A percentile compares a stretch with the other conserved stretches of the same genome.
These are phyloP conservation scores for Claviceps monticola DNA, from an alignment of 2,329 filamentous ascomycete species.

Conservation along the genomic window DNA sequence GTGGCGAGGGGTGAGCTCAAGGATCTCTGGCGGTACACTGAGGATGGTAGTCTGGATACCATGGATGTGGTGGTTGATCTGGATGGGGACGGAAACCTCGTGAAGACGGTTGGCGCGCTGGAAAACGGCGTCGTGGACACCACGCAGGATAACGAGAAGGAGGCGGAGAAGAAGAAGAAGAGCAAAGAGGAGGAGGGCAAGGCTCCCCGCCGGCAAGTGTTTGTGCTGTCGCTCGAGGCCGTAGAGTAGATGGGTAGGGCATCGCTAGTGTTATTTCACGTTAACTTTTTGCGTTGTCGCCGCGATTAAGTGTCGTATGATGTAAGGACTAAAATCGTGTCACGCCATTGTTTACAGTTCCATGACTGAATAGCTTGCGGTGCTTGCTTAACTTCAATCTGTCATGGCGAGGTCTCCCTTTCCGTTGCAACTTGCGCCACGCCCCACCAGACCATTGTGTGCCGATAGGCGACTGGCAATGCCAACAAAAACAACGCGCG, in stretches of 20 bases:
- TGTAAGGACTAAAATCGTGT: no score
- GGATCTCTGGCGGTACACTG: conserved; percentile 71
- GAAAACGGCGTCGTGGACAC: conserved; percentile 24
- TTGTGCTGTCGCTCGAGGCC: conserved; percentile 21
- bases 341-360: no score
- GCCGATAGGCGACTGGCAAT: no score
- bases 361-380: no score
- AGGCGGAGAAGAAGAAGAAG: not conserved
- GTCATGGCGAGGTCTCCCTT: no score
- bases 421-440: no score
- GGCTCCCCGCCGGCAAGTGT: conserved; percentile 15
- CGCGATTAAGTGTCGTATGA: no score
- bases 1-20: conserved; percentile 54
- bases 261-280: no score
- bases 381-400: no score
- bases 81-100: conserved; percentile 31
- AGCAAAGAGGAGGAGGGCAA: conserved; percentile 8
- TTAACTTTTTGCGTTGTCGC: no score
- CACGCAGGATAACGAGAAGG: conserved; percentile 16
- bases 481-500: no score
- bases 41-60: conserved; percentile 47
- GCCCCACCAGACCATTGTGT: no score
- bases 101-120: conserved; percentile 25
- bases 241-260: conserved; percentile 2
- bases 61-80: conserved; percentile 42